Base-by-base conservation (phyloP, 768 basidiomycete species). In the Tulasnella sp. region DNA sequence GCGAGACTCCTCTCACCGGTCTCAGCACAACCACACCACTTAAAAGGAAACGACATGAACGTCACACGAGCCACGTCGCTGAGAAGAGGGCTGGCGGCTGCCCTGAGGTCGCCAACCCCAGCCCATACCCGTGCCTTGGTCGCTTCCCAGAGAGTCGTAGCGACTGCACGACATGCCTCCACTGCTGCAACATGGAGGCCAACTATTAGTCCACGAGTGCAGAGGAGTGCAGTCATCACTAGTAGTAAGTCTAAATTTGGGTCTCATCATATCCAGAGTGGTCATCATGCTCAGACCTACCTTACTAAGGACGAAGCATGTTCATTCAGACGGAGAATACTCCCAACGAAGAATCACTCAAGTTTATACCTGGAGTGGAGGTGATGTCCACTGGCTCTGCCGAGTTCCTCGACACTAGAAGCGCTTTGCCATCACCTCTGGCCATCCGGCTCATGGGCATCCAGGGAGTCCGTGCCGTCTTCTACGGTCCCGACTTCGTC, bases 241-340 rank as follows among this genome's bases (percentile, higher is more conserved):
- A 68, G 62, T 12, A 7, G 62, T 68, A 68, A 36, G 62, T 19
- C 27, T 27, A 36, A 10, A 14, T 16, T 27, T 34, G 24, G 0
- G 62, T 68, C 31, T 14, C 2, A 6, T 36, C 62, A n/a, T n/a
- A n/a, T 68, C 16, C 44, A 44, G 16, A 44, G 27, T 27, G 10
- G 5, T 34, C 4, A 31, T 36, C 62, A 31, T 27, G 34, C 62
- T 31, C 27, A 18, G 27, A 52, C n/a, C 21, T 68, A 27, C 24
- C 16, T 68, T 34, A 68, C 31, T 27, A 19, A 74, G 73, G 73
- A 74, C 73, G 96, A 34, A 92, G 93, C 77, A 97, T 98, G 97
- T 99, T 99, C 87, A 98, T 99, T 79, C 98, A 99, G 86, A 99
- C 97, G 6, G 97, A 98, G 86, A 91, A 92, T 14, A 99, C 98